These are phyloP conservation scores for Colletotrichum orchidophilum DNA, from an alignment of 2,329 filamentous ascomycete genomes.

Conservation along the genomic window DNA sequence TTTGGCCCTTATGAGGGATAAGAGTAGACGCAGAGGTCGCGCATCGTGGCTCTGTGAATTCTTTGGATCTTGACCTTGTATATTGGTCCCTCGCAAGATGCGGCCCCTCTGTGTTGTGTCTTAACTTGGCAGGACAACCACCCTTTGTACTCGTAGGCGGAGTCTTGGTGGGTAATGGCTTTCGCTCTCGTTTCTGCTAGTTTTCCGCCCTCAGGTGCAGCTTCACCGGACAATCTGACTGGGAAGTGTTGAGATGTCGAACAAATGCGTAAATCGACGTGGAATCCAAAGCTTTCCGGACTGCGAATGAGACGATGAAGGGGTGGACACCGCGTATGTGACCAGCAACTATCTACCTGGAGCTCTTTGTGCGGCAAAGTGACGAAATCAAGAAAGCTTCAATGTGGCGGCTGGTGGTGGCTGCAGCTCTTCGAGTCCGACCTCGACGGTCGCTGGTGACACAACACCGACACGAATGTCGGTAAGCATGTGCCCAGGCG, in stretches of 20 bases:
- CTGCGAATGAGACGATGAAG: background rate
- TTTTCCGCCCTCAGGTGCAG: slow-evolving; percentile 16
- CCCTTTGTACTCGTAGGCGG: slow-evolving; percentile 7
- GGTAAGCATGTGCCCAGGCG: background rate
- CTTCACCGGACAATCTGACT: background rate
- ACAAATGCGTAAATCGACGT: background rate
- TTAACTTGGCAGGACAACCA: slow-evolving; percentile 22
- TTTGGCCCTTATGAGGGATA: no score
- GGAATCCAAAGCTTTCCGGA: background rate
- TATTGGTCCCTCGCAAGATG: slow-evolving; percentile 9
- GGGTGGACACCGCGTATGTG: background rate
- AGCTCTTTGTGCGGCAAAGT: background rate
- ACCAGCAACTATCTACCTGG: background rate
- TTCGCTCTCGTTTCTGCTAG: slow-evolving; percentile 23
- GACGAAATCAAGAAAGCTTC: slow-evolving; percentile 11
- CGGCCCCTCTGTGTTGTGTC: slow-evolving; percentile 11
- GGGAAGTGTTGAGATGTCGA: slow-evolving; percentile 2
- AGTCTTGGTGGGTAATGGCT: slow-evolving; percentile 13
- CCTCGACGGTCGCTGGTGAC: slow-evolving; percentile 2
- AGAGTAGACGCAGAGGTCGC: background rate
- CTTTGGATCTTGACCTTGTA: background rate
- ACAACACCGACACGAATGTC: background rate
- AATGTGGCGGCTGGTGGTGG: background rate
- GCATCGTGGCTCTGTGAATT: slow-evolving; percentile 1
- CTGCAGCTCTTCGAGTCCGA: background rate